Percentiles rank a stretch among this genome's conserved stretches.
Evolutionary conservation across 2,329 filamentous ascomycete genomes (phyloP).

Genomic region (Epichloe baconii): DNA sequence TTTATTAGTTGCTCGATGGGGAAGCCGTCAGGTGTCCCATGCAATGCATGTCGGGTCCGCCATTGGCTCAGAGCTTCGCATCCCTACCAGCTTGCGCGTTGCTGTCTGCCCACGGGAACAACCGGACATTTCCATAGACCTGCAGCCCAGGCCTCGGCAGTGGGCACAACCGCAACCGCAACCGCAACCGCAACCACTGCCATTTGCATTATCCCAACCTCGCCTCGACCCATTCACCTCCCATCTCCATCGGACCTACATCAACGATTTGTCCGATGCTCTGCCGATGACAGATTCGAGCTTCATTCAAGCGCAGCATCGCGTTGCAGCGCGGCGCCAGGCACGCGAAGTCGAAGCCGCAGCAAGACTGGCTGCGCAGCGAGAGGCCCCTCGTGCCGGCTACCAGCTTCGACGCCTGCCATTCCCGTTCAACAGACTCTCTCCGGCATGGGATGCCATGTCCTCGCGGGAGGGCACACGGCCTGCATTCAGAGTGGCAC

Average conservation of each 20-base stretch:
- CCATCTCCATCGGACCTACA: background rate
- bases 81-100: no score
- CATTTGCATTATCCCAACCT: no score
- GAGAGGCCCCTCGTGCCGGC: constrained; percentile 39
- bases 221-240: background rate
- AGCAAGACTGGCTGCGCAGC: constrained; percentile 36
- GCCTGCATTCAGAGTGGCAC: constrained; percentile 83
- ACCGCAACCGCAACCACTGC: no score
- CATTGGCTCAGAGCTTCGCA: no score
- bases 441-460: constrained; percentile 54
- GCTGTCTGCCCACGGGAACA: no score
- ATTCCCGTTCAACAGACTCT: constrained; percentile 48
- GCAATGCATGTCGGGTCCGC: no score
- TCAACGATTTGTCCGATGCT: constrained; percentile 14
- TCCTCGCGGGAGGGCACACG: constrained; percentile 64
- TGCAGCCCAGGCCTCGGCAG: no score
- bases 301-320: constrained; percentile 82
- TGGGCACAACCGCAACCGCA: no score
- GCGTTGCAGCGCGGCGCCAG: constrained; percentile 67
- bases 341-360: constrained; percentile 57
- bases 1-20: no score
- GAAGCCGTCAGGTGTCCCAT: no score
- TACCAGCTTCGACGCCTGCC: constrained; percentile 44
- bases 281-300: constrained; percentile 40
- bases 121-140: no score